Conservation (phyloP, 2,329 filamentous ascomycete genomes). For the Pseudogymnoascus sp. region DNA sequence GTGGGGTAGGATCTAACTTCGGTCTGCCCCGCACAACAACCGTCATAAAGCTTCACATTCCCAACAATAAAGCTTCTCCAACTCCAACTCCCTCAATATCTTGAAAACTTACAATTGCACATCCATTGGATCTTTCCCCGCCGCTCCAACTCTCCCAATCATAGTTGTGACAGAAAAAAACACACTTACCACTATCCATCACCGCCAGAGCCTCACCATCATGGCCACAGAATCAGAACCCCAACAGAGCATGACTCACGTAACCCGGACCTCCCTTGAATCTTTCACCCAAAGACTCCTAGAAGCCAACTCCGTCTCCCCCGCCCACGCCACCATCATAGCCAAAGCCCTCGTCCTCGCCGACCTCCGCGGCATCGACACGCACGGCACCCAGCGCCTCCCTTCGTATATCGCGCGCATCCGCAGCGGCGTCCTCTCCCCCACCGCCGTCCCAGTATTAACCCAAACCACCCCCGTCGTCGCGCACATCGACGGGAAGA, state of each 20-base stretch:
- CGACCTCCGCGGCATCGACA: slow-evolving; percentile 71
- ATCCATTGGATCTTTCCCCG: neutral
- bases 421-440: slow-evolving; percentile 59
- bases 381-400: slow-evolving; percentile 69
- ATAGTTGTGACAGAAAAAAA: neutral
- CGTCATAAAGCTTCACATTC: neutral
- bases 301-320: slow-evolving; percentile 50
- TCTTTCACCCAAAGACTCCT: slow-evolving; percentile 48
- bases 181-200: neutral
- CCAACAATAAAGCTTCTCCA: neutral
- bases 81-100: neutral
- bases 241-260: neutral
- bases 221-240: slow-evolving; percentile 1
- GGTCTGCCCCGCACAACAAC: neutral
- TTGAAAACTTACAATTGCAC: neutral
- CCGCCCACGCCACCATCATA: slow-evolving; percentile 51
- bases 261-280: neutral
- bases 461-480: slow-evolving; percentile 61
- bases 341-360: slow-evolving; percentile 64
- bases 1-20: neutral
- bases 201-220: neutral
- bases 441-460: slow-evolving; percentile 49
- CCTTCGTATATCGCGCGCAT: slow-evolving; percentile 70
- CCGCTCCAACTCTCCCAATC: neutral
- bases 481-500: slow-evolving; percentile 57